Percentiles rank a stretch among this genome's conserved stretches.
These are phyloP conservation scores for Fusarium oligoseptatum DNA, from an alignment of 2,329 filamentous ascomycete species.

Conservation along the genomic window DNA sequence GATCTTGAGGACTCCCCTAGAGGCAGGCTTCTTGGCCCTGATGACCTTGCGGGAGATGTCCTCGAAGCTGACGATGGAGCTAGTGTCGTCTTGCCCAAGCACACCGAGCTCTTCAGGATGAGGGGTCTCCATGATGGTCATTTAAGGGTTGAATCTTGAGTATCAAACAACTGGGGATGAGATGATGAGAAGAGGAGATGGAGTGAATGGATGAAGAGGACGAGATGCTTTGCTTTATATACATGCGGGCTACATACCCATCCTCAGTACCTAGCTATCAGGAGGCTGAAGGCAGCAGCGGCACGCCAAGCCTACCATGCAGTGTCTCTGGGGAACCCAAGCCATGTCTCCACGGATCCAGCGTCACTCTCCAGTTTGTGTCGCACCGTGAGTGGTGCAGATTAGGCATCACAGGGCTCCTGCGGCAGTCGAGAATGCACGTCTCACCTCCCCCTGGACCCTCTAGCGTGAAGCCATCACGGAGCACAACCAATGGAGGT, in stretches of 20 bases:
- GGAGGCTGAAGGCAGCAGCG: conserved; percentile 35
- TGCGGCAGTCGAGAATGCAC: not conserved
- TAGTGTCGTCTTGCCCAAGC: conserved; percentile 28
- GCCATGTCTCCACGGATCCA: not conserved
- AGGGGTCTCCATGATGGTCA: conserved; percentile 30
- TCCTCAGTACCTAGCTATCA: conserved; percentile 8
- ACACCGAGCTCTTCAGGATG: conserved; percentile 24
- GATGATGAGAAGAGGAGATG: not conserved
- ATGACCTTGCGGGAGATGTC: conserved; percentile 13
- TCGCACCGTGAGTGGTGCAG: not conserved
- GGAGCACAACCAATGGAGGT: not conserved
- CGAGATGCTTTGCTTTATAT: conserved; percentile 28
- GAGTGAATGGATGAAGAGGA: not conserved
- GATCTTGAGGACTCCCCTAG: conserved; percentile 39
- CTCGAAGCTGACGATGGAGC: conserved; percentile 44
- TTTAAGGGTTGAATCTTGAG: not conserved
- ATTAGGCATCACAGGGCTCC: conserved; percentile 3
- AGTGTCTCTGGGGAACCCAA: not conserved
- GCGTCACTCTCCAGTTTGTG: not conserved
- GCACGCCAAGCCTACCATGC: not conserved
- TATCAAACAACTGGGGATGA: not conserved
- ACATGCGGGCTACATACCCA: not conserved
- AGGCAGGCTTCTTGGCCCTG: not conserved
- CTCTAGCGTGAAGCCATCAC: conserved; percentile 12
- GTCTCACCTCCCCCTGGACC: not conserved